These are phyloP conservation scores for Vaccinium corymbosum DNA, from an alignment of 148 eudicot genomes.

Conservation along the genomic window DNA sequence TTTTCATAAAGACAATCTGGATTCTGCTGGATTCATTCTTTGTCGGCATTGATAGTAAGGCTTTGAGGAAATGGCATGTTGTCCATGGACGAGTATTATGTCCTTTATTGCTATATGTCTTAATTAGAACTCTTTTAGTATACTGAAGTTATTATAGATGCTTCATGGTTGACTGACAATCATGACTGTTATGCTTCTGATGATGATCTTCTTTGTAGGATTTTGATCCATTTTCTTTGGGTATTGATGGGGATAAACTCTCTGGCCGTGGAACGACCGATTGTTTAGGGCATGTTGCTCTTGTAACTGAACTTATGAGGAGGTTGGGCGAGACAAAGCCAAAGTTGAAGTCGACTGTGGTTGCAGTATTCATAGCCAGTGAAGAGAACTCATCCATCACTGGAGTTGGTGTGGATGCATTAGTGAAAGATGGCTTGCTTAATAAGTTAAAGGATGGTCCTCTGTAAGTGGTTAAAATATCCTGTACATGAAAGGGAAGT, in stretches of 20 bases:
- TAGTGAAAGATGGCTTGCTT: conserved; percentile 80
- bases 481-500: background rate
- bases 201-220: conserved; percentile 45
- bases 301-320: conserved; percentile 84
- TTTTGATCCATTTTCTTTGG: conserved; percentile 88
- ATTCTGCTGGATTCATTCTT: background rate
- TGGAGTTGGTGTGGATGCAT: conserved; percentile 94
- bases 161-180: background rate
- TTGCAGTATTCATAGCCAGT: conserved; percentile 94
- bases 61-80: background rate
- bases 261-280: conserved; percentile 96
- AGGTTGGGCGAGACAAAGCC: conserved; percentile 82
- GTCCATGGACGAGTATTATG: background rate
- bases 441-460: conserved; percentile 83
- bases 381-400: conserved; percentile 91
- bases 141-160: background rate
- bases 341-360: conserved; percentile 77
- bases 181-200: background rate
- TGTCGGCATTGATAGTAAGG: background rate
- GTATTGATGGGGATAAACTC: conserved; percentile 90
- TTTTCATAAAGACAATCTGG: conserved; percentile 1
- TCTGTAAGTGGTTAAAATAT: conserved; percentile 48
- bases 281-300: conserved; percentile 95
- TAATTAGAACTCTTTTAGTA: background rate
- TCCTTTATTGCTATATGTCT: background rate